phyloP scores from a whole-genome alignment of 345 rosid genomes.

The Eutrema japonicum region DNA sequence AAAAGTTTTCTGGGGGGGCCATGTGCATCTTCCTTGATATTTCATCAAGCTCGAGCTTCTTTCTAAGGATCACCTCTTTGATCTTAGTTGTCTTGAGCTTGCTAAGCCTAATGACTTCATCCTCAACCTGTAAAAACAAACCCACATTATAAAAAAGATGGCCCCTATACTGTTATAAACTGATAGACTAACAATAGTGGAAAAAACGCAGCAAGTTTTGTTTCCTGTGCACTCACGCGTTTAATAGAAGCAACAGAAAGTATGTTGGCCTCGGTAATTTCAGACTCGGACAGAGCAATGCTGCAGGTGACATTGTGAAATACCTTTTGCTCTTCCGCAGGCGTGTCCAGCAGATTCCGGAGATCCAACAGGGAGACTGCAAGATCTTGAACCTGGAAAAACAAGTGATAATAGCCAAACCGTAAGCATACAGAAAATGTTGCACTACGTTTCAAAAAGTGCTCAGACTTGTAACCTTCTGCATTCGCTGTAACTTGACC shows the following conservation, averaged over 20 bases:
- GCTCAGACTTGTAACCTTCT: constrained; percentile 51
- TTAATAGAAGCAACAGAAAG: constrained; percentile 61
- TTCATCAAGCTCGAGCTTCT: constrained; percentile 70
- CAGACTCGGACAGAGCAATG: constrained; percentile 59
- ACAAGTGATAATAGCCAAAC: constrained; percentile 27
- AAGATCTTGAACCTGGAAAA: constrained; percentile 60
- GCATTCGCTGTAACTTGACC: constrained; percentile 63
- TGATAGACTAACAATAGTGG: neutral
- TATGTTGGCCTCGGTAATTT: constrained; percentile 55
- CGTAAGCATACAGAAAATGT: constrained; percentile 1
- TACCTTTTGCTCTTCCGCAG: constrained; percentile 59
- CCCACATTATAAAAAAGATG: neutral
- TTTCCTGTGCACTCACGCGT: constrained; percentile 48
- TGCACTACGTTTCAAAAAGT: neutral
- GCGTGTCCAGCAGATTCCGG: constrained; percentile 73
- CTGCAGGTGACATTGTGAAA: constrained; percentile 59
- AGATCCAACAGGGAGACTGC: constrained; percentile 66
- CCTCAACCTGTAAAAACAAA: constrained; percentile 57
- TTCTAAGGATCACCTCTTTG: constrained; percentile 70
- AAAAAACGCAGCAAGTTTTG: neutral
- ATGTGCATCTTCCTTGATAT: constrained; percentile 70
- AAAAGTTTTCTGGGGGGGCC: constrained; percentile 50
- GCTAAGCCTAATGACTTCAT: constrained; percentile 63
- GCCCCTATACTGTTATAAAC: neutral
- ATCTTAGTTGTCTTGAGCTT: constrained; percentile 63